Evolutionary conservation across 1,139 yeast species (phyloP).

Genomic region (Geotrichum cucujoidarum): DNA sequence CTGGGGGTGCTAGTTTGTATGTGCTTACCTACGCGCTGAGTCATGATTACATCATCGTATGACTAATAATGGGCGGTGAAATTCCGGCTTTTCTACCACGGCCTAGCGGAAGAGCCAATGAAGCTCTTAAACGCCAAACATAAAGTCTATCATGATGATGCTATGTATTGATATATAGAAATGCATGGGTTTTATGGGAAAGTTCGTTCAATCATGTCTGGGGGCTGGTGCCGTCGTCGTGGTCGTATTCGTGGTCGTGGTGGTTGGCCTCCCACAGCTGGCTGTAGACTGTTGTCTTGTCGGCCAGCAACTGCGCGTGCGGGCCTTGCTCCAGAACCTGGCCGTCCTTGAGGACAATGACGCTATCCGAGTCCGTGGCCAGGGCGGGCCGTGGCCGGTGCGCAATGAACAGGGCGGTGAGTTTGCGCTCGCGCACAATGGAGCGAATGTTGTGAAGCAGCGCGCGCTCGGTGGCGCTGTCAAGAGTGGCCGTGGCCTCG

Average conservation of each 20-base stretch:
- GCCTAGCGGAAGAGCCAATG: too few relatives aligned
- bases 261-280: constrained; percentile 73
- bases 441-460: constrained; percentile 65
- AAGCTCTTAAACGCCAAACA: too few relatives aligned
- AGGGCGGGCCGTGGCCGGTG: constrained; percentile 81
- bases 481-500: constrained; percentile 95
- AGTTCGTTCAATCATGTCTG: too few relatives aligned
- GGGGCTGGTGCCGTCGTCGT: too few relatives aligned
- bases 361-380: constrained; percentile 92
- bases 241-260: constrained; percentile 41
- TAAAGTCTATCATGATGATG: too few relatives aligned
- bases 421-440: constrained; percentile 51
- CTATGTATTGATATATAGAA: too few relatives aligned
- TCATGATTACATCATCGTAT: too few relatives aligned
- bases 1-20: too few relatives aligned
- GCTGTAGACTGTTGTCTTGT: constrained; percentile 57
- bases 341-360: constrained; percentile 79
- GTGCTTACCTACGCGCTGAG: too few relatives aligned
- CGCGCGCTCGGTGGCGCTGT: constrained; percentile 91
- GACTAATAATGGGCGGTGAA: too few relatives aligned
- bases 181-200: too few relatives aligned
- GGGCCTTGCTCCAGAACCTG: constrained; percentile 81
- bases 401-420: constrained; percentile 86
- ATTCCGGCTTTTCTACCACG: too few relatives aligned
- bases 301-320: constrained; percentile 56